phyloP scores from a whole-genome alignment of 306 rosid species.

The Chamaecrista fasciculata region DNA sequence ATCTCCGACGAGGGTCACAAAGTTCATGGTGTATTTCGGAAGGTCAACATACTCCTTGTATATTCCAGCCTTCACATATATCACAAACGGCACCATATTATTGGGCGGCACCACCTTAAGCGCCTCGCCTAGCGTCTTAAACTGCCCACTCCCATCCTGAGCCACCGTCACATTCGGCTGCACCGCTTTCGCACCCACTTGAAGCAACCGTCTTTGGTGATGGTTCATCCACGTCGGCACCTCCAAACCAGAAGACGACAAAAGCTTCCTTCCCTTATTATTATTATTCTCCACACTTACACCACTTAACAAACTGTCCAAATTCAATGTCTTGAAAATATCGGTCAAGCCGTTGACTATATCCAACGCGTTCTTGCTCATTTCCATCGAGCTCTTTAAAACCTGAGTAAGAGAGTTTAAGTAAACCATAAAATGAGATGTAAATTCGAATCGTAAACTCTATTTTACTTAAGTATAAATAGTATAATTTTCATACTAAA shows the following conservation, averaged over 20 bases:
- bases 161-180: conserved; percentile 59
- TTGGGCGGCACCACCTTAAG: conserved; percentile 45
- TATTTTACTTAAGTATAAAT: no score
- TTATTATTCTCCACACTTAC: no score
- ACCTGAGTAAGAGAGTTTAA: no score
- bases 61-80: conserved; percentile 67
- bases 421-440: no score
- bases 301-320: no score
- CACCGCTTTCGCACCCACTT: no score
- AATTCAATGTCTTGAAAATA: neutral
- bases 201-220: conserved; percentile 31
- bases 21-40: conserved; percentile 30
- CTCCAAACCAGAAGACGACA: no score
- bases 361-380: conserved; percentile 64
- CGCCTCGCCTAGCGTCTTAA: conserved; percentile 56
- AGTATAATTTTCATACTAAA: no score
- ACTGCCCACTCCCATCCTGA: conserved; percentile 62
- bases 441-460: no score
- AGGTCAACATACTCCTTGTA: conserved; percentile 46
- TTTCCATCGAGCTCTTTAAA: conserved; percentile 43
- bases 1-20: conserved; percentile 63
- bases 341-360: conserved; percentile 38
- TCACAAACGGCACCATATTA: conserved; percentile 49
- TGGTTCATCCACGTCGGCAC: conserved; percentile 49
- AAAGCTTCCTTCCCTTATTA: conserved; percentile 36